A percentile compares a stretch with the other conserved stretches of the same genome.
phyloP scores from a whole-genome alignment of 495 filamentous ascomycete species.

The Clavariopsis aquatica region DNA sequence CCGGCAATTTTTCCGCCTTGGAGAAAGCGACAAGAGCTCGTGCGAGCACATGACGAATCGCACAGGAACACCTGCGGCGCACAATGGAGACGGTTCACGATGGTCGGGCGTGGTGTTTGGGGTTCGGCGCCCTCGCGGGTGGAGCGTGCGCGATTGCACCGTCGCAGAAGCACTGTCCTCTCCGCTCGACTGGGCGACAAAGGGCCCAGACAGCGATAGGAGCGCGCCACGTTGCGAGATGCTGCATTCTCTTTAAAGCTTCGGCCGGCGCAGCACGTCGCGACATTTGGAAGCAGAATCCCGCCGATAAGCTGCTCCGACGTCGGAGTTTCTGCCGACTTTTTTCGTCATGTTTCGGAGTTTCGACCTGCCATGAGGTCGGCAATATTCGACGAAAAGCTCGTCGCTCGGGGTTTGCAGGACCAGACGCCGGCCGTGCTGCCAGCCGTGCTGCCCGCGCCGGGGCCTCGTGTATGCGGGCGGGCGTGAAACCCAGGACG shows the following conservation, averaged over 20 bases:
- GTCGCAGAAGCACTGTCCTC: too few species aligned
- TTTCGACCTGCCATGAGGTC: neutral
- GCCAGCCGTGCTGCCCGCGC: neutral
- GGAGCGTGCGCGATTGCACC: neutral
- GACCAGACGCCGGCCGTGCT: too few species aligned
- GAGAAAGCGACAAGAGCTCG: neutral
- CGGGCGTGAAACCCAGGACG: neutral
- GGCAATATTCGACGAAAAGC: too few species aligned
- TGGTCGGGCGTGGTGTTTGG: slow-evolving; percentile 2
- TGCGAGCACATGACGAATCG: neutral
- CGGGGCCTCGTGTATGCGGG: neutral
- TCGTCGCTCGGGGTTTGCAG: too few species aligned
- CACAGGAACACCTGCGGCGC: neutral
- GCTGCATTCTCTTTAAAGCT: neutral
- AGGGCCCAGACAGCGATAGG: too few species aligned
- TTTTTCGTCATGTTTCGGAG: neutral
- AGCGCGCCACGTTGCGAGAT: too few species aligned
- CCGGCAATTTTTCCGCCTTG: slow-evolving; percentile 14
- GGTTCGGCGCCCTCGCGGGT: neutral
- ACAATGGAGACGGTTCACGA: neutral
- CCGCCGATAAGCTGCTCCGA: neutral
- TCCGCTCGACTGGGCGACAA: too few species aligned
- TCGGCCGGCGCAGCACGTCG: neutral
- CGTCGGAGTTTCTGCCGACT: neutral
- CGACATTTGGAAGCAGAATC: neutral